A percentile compares a stretch with the other conserved stretches of the same genome.
Evolutionary conservation across 352 stramenopile species (phyloP).

Genomic region (Phytophthora ramorum): DNA sequence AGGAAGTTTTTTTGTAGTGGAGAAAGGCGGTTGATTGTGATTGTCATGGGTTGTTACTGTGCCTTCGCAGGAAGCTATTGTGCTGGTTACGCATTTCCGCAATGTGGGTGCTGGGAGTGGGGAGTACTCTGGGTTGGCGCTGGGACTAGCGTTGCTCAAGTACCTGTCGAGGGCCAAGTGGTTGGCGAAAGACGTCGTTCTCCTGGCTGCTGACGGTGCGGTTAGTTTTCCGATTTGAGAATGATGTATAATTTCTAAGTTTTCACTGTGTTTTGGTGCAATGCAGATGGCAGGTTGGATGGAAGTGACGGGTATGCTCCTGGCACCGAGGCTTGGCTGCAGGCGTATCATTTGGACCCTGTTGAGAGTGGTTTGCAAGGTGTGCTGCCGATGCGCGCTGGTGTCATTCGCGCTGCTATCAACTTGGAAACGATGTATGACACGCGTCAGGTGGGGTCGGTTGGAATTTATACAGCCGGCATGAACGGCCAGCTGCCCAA

Average conservation of each 20-base stretch:
- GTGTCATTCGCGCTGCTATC: slow-evolving; percentile 78
- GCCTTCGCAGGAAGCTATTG: slow-evolving; percentile 54
- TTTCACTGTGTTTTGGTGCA: neutral
- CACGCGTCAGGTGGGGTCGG: slow-evolving; percentile 30
- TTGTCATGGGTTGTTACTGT: neutral
- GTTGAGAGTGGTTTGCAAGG: slow-evolving; percentile 26
- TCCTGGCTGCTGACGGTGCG: slow-evolving; percentile 78
- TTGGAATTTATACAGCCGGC: slow-evolving; percentile 72
- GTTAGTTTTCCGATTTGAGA: neutral
- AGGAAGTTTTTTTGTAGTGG: neutral
- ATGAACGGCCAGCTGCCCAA: slow-evolving; percentile 90
- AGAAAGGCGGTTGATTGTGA: neutral
- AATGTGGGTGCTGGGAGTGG: slow-evolving; percentile 53
- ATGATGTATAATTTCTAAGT: neutral
- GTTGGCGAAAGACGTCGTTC: slow-evolving; percentile 86
- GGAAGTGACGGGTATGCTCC: slow-evolving; percentile 65
- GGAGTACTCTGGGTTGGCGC: slow-evolving; percentile 58
- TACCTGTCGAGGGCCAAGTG: slow-evolving; percentile 71
- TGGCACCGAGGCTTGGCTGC: slow-evolving; percentile 77
- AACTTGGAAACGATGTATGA: slow-evolving; percentile 68
- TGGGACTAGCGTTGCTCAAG: slow-evolving; percentile 68
- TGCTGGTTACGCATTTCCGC: slow-evolving; percentile 76
- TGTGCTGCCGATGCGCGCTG: slow-evolving; percentile 67
- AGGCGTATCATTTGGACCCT: slow-evolving; percentile 74
- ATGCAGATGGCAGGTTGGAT: slow-evolving; percentile 65